Conservation (phyloP, 1,284 basidiomycete species). For the Ceratobasidium sp. region DNA sequence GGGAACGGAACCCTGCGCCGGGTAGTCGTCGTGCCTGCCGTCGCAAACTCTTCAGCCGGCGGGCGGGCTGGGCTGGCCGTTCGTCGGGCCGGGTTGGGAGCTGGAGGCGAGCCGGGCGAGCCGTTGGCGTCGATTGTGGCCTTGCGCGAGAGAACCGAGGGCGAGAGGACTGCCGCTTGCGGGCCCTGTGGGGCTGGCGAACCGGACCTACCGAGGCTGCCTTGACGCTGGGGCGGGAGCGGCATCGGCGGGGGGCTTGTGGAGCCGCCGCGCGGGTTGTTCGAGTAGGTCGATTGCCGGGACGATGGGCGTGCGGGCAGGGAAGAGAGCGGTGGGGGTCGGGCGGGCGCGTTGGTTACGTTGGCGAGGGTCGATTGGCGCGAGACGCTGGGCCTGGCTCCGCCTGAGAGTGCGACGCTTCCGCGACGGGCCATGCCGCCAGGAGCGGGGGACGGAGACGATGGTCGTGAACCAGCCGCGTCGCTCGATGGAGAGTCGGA, state of each 20-base stretch:
- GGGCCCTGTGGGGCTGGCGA: constrained; percentile 7
- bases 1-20: constrained; percentile 24
- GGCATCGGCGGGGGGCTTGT: constrained; percentile 23
- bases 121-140: constrained; percentile 32
- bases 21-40: neutral
- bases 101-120: constrained; percentile 21
- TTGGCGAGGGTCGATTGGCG: constrained; percentile 26
- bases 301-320: neutral
- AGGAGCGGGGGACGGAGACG: constrained; percentile 6
- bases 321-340: neutral
- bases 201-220: neutral
- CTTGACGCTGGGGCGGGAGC: constrained; percentile 21
- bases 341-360: constrained; percentile 9
- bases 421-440: constrained; percentile 20
- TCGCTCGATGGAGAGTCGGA: constrained; percentile 36
- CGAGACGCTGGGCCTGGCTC: neutral
- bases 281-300: constrained; percentile 3
- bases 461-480: neutral
- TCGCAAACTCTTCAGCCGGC: constrained; percentile 22
- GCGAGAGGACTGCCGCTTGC: constrained; percentile 18
- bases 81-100: constrained; percentile 9
- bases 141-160: constrained; percentile 26
- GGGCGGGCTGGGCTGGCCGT: neutral
- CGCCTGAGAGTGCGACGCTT: constrained; percentile 14
- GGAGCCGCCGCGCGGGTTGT: constrained; percentile 9